These are phyloP conservation scores for Curvularia lunata DNA, from an alignment of 2,329 filamentous ascomycete species.

Conservation along the genomic window DNA sequence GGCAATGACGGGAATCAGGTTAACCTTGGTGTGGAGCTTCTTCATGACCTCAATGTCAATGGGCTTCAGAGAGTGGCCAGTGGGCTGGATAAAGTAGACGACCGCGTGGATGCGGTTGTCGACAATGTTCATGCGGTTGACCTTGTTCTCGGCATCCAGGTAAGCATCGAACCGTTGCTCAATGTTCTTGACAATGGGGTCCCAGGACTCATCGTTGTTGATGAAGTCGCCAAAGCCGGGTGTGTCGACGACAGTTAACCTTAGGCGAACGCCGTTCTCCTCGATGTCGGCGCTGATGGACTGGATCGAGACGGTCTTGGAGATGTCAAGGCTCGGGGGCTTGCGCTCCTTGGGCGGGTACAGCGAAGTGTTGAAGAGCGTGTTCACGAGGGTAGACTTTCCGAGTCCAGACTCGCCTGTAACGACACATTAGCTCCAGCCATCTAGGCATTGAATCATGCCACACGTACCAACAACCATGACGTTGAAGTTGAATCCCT, in stretches of 20 bases:
- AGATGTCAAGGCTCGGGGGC: constrained; percentile 94
- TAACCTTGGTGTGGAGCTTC: constrained; percentile 99
- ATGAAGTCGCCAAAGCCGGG: constrained; percentile 99
- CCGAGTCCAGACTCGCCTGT: constrained; percentile 97
- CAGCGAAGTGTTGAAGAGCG: constrained; percentile 97
- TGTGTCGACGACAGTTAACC: constrained; percentile 95
- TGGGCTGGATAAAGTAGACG: constrained; percentile 99
- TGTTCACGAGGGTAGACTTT: constrained; percentile 99
- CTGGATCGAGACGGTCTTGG: constrained; percentile 72
- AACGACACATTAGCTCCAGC: constrained; percentile 22
- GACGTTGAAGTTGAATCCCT: constrained; percentile 99
- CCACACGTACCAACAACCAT: constrained; percentile 94
- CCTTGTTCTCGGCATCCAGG: constrained; percentile 99
- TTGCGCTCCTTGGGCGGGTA: constrained; percentile 99
- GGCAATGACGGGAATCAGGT: constrained; percentile 98
- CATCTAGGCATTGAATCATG: neutral
- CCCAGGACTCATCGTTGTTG: constrained; percentile 99
- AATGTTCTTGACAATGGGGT: constrained; percentile 98
- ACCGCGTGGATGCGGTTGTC: constrained; percentile 99
- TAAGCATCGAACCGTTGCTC: constrained; percentile 99
- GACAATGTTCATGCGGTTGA: constrained; percentile 99
- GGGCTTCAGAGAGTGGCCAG: constrained; percentile 96
- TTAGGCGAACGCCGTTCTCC: constrained; percentile 95
- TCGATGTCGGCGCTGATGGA: constrained; percentile 74
- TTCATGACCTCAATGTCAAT: constrained; percentile 99